Base-by-base conservation (phyloP, 2,329 filamentous ascomycete genomes). In the Monascus ruber region DNA sequence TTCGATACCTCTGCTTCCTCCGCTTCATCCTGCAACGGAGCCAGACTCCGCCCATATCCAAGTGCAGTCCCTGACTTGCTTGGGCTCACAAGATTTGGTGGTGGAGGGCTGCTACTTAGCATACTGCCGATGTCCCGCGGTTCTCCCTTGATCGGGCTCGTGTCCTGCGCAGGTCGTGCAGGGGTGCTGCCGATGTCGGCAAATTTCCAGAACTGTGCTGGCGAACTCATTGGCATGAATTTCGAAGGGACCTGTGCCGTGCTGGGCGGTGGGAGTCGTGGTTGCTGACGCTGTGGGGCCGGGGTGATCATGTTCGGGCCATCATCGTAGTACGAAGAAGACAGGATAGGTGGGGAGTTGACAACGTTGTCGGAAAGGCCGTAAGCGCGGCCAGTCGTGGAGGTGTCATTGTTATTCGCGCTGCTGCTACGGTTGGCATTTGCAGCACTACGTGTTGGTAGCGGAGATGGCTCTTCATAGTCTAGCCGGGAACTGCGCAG, bases 181-280 rank as follows among this genome's bases (percentile, higher is more conserved):
- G 65, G 65, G 1, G 65, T 69, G 45, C 63, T 67, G 8, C 63
- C 64, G 39, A 69, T 66, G 42, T 65, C 62, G 17, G 62, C 64
- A 33, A 67, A 65, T 39, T 69, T 70, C 68, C 68, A 71, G 49
- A 70, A 71, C 33, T 70, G 65, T 4, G 68, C 68, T 1, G 68
- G 68, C 4, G 65, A 70, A 42, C 67, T 70, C 56, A 70, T 65
- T 4, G 66, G 65, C 67, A 71, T 70, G 48, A 70, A 70, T 45
- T 69, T 70, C 17, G 66, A 69, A 1, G 68, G 68, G 10, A 69
- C 61, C 39, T 69, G 66, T 3, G 66, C 63, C 2, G 68, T 71
- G 47, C 66, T 70, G 0, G 68, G 68, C 5, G 68, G 67, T 8
- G 66, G 66, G 4, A 70, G 56, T 6, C 62, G 62, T 4, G 67